Conservation (phyloP, 148 eudicot genomes). For the Pharnaceum exiguum region DNA sequence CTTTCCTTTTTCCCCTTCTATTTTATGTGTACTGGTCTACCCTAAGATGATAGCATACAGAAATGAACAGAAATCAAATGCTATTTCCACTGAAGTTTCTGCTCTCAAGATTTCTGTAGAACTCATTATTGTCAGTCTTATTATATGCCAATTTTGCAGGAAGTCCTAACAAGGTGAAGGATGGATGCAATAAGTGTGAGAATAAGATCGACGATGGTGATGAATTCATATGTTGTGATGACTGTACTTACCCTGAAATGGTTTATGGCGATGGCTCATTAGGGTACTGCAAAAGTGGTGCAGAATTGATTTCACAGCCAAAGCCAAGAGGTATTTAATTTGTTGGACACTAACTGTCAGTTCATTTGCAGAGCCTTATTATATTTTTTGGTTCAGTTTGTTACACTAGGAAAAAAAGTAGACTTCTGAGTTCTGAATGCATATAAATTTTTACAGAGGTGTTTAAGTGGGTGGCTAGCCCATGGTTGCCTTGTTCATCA, state of each 20-base stretch:
- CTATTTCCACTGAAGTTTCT: no score
- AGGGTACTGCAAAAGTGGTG: slow-evolving; percentile 31
- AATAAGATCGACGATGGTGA: slow-evolving; percentile 27
- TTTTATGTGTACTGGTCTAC: no score
- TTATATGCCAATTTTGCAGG: slow-evolving; percentile 5
- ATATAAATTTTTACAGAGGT: slow-evolving; percentile 21
- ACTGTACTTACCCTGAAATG: slow-evolving; percentile 30
- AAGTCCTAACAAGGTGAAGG: slow-evolving; percentile 27
- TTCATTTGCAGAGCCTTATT: no score
- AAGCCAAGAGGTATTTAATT: slow-evolving; percentile 26
- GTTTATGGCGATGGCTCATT: slow-evolving; percentile 21
- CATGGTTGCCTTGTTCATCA: slow-evolving; percentile 32
- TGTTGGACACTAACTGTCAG: not conserved
- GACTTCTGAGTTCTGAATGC: not conserved
- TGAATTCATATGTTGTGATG: slow-evolving; percentile 25
- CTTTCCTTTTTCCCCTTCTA: not conserved
- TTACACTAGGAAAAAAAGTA: no score
- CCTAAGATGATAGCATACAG: no score
- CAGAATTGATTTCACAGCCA: slow-evolving; percentile 26
- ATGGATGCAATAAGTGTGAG: slow-evolving; percentile 32
- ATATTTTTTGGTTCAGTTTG: no score
- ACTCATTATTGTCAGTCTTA: not conserved
- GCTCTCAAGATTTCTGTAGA: no score
- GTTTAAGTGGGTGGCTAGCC: slow-evolving; percentile 30
- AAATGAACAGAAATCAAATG: no score